Percentiles rank a stretch among this genome's conserved stretches.
These are phyloP conservation scores for Malassezia slooffiae DNA, from an alignment of 1,284 basidiomycete genomes.

Conservation along the genomic window DNA sequence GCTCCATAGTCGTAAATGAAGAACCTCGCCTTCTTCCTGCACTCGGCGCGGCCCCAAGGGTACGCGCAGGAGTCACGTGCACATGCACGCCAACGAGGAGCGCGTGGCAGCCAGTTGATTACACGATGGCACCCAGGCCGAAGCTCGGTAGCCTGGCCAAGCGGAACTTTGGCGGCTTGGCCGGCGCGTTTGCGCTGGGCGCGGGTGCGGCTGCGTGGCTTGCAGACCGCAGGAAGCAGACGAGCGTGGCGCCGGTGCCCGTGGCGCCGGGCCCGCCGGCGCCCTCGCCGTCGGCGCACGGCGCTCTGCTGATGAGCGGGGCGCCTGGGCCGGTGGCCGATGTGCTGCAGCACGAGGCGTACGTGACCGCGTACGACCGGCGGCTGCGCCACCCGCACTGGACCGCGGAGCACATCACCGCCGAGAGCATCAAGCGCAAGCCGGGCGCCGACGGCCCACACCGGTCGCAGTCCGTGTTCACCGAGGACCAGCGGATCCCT, in stretches of 20 bases:
- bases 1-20: slow-evolving; percentile 6
- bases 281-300: slow-evolving; percentile 15
- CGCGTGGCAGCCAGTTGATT: no score
- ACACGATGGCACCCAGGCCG: no score
- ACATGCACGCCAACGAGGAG: no score
- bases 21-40: background rate
- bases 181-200: slow-evolving; percentile 79
- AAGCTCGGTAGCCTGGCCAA: no score
- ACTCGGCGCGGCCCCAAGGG: no score
- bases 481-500: slow-evolving; percentile 72
- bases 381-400: slow-evolving; percentile 81
- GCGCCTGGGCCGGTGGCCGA: slow-evolving; percentile 80
- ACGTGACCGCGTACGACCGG: slow-evolving; percentile 81
- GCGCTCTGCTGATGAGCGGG: slow-evolving; percentile 10
- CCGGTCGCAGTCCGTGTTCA: slow-evolving; percentile 57
- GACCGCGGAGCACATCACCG: slow-evolving; percentile 85
- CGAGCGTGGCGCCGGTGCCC: no score
- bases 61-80: no score
- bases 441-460: slow-evolving; percentile 50
- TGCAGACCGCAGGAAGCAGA: no score
- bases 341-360: slow-evolving; percentile 65
- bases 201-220: slow-evolving; percentile 79
- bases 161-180: no score
- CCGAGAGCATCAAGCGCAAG: slow-evolving; percentile 50
- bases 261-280: background rate